Conservation (phyloP, 208 protist species). For the Leishmania turanica region DNA sequence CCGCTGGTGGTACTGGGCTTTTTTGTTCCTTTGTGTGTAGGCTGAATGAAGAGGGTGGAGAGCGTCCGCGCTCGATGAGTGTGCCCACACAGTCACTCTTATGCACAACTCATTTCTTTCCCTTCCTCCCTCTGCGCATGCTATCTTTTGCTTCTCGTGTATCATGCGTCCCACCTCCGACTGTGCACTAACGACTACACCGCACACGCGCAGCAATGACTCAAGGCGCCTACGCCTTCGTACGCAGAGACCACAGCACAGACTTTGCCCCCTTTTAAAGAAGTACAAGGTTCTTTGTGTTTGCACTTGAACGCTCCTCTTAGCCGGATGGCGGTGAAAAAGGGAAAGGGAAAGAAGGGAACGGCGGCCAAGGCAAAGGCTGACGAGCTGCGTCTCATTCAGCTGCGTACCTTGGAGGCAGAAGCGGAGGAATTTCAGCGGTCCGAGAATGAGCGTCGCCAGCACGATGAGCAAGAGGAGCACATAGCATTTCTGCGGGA, state of each 20-base stretch:
- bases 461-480: conserved; percentile 76
- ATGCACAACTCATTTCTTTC: not conserved
- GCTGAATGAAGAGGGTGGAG: not conserved
- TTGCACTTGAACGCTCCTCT: not conserved
- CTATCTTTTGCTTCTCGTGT: not conserved
- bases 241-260: not conserved
- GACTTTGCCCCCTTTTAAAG: not conserved
- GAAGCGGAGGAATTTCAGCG: conserved; percentile 73
- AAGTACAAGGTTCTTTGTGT: not conserved
- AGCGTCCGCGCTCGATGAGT: not conserved
- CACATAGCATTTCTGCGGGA: conserved; percentile 65
- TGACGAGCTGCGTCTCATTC: conserved; percentile 54
- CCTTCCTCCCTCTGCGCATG: not conserved
- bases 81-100: not conserved
- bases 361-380: conserved; percentile 40
- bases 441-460: conserved; percentile 72
- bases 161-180: no score
- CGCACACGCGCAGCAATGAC: not conserved
- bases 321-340: conserved; percentile 34
- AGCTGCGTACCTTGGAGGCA: conserved; percentile 58
- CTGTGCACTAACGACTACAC: not conserved
- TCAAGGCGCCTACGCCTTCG: not conserved
- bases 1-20: not conserved
- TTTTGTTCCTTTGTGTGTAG: not conserved
- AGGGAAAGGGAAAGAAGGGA: conserved; percentile 39